These are phyloP conservation scores for Botryotinia narcissicola DNA, from an alignment of 2,329 filamentous ascomycete genomes.

Conservation along the genomic window DNA sequence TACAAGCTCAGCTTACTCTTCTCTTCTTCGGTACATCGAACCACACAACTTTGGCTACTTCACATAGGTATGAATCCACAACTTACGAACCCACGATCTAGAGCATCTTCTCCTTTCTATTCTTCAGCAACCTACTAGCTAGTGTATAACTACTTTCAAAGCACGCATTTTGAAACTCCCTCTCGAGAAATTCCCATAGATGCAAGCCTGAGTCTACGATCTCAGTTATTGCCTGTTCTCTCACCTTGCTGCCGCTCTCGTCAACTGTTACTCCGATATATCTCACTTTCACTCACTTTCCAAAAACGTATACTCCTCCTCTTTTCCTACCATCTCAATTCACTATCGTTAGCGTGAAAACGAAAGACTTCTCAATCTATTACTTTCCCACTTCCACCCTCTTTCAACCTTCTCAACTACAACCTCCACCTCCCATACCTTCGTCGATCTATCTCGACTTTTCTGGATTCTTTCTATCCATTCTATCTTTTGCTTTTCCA, in stretches of 20 bases:
- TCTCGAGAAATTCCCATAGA: neutral
- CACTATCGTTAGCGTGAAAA: constrained; percentile 1
- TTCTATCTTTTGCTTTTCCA: neutral
- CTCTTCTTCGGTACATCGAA: neutral
- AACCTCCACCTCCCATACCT: neutral
- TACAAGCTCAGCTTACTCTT: too few species aligned
- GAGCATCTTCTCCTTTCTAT: too few species aligned
- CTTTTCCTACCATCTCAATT: neutral
- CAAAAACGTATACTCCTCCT: neutral
- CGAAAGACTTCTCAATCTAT: neutral
- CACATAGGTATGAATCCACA: neutral
- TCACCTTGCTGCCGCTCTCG: neutral
- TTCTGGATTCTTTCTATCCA: neutral
- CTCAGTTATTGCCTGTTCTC: neutral
- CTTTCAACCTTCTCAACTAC: neutral
- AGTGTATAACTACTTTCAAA: neutral
- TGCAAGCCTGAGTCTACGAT: neutral
- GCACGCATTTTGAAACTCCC: accelerated
- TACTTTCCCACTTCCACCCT: neutral
- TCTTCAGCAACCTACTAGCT: neutral
- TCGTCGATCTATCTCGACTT: neutral
- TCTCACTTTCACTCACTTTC: neutral
- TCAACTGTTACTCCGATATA: neutral
- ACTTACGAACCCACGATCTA: neutral
- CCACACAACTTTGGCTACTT: too few species aligned